Conservation (phyloP, 805 yeast species). For the Sporopachydermia quercuum region DNA sequence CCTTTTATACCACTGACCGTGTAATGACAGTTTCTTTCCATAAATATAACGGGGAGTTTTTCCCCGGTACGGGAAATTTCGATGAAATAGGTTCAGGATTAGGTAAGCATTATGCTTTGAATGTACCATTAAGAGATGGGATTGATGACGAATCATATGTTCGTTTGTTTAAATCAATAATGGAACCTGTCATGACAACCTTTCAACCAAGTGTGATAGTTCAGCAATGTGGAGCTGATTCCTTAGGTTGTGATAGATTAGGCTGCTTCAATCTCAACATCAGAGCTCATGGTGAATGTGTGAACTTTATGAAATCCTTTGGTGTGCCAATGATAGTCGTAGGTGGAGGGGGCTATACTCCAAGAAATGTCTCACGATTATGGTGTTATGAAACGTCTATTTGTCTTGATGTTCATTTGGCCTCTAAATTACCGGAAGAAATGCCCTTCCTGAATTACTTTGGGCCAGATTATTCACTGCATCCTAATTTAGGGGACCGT, state of each 20-base stretch:
- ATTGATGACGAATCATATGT: slow-evolving; percentile 76
- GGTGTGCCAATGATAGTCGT: slow-evolving; percentile 84
- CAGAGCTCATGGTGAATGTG: slow-evolving; percentile 93
- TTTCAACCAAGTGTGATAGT: slow-evolving; percentile 94
- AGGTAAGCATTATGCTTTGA: slow-evolving; percentile 73
- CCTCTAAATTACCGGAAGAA: slow-evolving; percentile 56
- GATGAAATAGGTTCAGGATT: slow-evolving; percentile 74
- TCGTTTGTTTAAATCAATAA: slow-evolving; percentile 50
- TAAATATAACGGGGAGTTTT: slow-evolving; percentile 77
- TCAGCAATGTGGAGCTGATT: slow-evolving; percentile 98
- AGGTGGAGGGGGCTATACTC: slow-evolving; percentile 98
- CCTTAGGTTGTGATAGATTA: slow-evolving; percentile 85
- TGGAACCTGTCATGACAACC: slow-evolving; percentile 75
- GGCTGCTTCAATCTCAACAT: slow-evolving; percentile 93
- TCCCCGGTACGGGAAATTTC: slow-evolving; percentile 86
- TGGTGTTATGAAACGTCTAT: slow-evolving; percentile 93
- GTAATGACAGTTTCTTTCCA: slow-evolving; percentile 88
- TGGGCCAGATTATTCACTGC: slow-evolving; percentile 83
- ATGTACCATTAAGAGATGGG: slow-evolving; percentile 83
- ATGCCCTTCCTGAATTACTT: slow-evolving; percentile 72
- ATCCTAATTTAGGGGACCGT: slow-evolving; percentile 67
- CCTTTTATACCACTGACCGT: slow-evolving; percentile 80
- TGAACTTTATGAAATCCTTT: slow-evolving; percentile 71
- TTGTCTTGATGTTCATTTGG: slow-evolving; percentile 62
- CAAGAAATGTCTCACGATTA: slow-evolving; percentile 88